Percentiles rank a stretch among this genome's conserved stretches.
Conservation (phyloP, 768 basidiomycete genomes). For the Tricholoma flavovirens region DNA sequence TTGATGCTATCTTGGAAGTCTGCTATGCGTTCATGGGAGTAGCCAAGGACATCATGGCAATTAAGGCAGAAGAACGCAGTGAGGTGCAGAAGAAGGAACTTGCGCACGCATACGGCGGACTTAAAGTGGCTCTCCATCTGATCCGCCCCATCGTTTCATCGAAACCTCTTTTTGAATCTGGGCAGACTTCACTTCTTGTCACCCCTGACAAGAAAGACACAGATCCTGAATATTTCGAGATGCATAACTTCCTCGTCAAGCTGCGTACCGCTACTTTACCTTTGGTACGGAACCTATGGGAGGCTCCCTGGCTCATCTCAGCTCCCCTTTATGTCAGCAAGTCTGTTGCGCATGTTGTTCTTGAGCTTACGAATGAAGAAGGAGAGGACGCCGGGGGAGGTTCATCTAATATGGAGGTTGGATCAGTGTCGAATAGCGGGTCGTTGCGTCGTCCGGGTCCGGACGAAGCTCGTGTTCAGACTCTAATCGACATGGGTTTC, state of each 20-base stretch:
- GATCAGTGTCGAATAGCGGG: constrained; percentile 20
- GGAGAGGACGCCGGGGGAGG: constrained; percentile 64
- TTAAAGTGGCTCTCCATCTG: constrained; percentile 78
- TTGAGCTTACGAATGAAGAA: constrained; percentile 79
- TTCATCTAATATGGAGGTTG: constrained; percentile 25
- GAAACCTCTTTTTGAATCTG: constrained; percentile 78
- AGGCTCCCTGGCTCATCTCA: constrained; percentile 72
- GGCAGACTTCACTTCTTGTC: constrained; percentile 68
- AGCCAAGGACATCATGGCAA: constrained; percentile 48
- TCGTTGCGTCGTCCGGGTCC: constrained; percentile 41
- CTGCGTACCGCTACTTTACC: constrained; percentile 70
- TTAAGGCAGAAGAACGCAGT: constrained; percentile 52
- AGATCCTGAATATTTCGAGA: constrained; percentile 76
- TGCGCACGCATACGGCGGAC: constrained; percentile 69
- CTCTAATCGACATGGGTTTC: constrained; percentile 97
- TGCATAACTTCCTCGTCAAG: constrained; percentile 81
- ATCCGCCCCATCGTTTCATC: constrained; percentile 72
- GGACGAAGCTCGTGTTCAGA: constrained; percentile 74
- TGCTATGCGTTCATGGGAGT: constrained; percentile 48
- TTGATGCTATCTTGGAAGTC: constrained; percentile 59
- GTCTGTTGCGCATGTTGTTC: constrained; percentile 67
- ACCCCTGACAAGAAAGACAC: constrained; percentile 77
- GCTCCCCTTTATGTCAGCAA: constrained; percentile 72
- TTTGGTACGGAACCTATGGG: constrained; percentile 67
- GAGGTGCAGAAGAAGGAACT: constrained; percentile 57